Conservation (phyloP, 108 stramenopile species). For the Discostella pseudostelligera region DNA sequence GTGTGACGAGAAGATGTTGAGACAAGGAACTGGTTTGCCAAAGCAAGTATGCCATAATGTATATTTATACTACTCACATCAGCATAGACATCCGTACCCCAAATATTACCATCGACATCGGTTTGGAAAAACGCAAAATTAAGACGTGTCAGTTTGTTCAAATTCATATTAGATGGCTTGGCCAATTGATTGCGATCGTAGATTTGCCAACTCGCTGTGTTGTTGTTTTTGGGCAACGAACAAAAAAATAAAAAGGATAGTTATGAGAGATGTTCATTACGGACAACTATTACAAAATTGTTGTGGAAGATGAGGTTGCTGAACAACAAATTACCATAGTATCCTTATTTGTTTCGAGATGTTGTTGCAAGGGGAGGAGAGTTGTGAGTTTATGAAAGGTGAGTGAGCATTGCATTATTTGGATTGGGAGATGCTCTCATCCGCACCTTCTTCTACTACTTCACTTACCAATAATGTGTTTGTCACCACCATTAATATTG, state of each 20-base stretch:
- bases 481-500: conserved; percentile 13
- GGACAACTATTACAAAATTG: too few relatives aligned
- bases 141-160: conserved; percentile 33
- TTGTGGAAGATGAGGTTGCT: too few relatives aligned
- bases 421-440: background rate
- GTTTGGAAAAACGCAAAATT: conserved; percentile 24
- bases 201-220: conserved; percentile 45
- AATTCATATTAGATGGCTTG: conserved; percentile 39
- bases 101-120: conserved; percentile 12
- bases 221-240: background rate
- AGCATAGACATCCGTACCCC: conserved; percentile 15
- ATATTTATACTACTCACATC: conserved; percentile 2
- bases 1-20: too few relatives aligned
- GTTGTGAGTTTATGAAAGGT: too few relatives aligned
- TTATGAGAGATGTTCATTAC: too few relatives aligned
- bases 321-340: too few relatives aligned
- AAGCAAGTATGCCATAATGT: too few relatives aligned
- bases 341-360: too few relatives aligned
- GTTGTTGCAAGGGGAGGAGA: too few relatives aligned
- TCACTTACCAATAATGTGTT: conserved; percentile 40
- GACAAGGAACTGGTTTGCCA: too few relatives aligned
- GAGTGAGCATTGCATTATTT: too few relatives aligned
- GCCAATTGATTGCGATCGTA: conserved; percentile 41
- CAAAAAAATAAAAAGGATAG: background rate
- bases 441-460: background rate